phyloP scores from a whole-genome alignment of 1,284 basidiomycete genomes.

The Athelia psychrophila region DNA sequence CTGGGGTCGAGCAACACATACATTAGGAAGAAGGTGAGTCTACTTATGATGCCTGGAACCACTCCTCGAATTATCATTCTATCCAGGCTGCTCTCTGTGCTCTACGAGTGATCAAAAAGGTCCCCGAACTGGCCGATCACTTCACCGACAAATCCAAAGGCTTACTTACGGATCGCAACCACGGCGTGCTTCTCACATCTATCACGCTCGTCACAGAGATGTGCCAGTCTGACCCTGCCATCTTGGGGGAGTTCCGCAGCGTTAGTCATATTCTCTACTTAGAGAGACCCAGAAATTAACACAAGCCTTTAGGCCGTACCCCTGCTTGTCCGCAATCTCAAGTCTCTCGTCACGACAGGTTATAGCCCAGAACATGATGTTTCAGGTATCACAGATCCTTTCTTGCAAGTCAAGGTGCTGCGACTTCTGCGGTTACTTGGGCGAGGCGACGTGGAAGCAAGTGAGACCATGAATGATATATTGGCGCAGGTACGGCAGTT shows the following conservation, averaged over 20 bases:
- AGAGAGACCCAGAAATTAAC: slow-evolving; percentile 7
- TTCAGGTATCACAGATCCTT: slow-evolving; percentile 98
- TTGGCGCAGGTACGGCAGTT: slow-evolving; percentile 74
- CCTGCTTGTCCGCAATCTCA: slow-evolving; percentile 92
- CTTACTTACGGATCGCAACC: slow-evolving; percentile 93
- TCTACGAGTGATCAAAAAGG: slow-evolving; percentile 94
- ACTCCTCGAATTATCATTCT: slow-evolving; percentile 7
- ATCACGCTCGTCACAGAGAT: slow-evolving; percentile 96
- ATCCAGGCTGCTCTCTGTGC: slow-evolving; percentile 91
- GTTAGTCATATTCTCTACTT: slow-evolving; percentile 34
- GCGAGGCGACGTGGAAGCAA: slow-evolving; percentile 81
- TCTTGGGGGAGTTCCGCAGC: slow-evolving; percentile 86
- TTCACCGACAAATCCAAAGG: slow-evolving; percentile 89
- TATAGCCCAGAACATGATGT: slow-evolving; percentile 99
- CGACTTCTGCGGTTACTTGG: slow-evolving; percentile 90
- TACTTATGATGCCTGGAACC: slow-evolving; percentile 1
- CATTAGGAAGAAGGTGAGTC: slow-evolving; percentile 92
- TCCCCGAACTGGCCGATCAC: slow-evolving; percentile 95
- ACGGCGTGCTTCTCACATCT: slow-evolving; percentile 92
- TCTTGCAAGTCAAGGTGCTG: slow-evolving; percentile 97
- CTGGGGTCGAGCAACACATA: slow-evolving; percentile 98
- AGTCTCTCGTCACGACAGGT: slow-evolving; percentile 93
- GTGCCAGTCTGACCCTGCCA: slow-evolving; percentile 76
- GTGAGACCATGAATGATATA: slow-evolving; percentile 98
- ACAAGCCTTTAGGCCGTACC: slow-evolving; percentile 72